Percentiles rank a stretch among this genome's conserved stretches.
Evolutionary conservation across 1,139 yeast species (phyloP).

Genomic region (Yarrowia galli): DNA sequence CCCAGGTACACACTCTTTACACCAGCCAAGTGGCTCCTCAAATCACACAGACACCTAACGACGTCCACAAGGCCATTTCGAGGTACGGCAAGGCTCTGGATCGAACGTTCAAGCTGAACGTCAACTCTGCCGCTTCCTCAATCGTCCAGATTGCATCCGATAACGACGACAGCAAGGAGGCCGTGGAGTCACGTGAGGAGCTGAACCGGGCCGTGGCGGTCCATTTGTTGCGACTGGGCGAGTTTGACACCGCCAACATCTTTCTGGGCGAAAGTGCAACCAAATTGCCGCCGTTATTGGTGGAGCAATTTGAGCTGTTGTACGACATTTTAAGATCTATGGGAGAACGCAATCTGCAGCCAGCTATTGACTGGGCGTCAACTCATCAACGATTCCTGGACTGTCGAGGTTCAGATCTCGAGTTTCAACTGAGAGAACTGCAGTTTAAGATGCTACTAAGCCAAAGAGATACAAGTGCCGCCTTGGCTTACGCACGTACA

Average conservation of each 20-base stretch:
- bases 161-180: constrained; percentile 26
- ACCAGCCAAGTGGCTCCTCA: not conserved
- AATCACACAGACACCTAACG: constrained; percentile 46
- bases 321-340: constrained; percentile 51
- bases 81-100: constrained; percentile 51
- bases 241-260: constrained; percentile 52
- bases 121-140: constrained; percentile 44
- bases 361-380: constrained; percentile 57
- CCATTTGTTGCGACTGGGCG: constrained; percentile 57
- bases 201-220: constrained; percentile 55
- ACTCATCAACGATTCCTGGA: constrained; percentile 47
- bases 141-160: constrained; percentile 35
- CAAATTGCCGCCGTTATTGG: constrained; percentile 47
- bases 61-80: constrained; percentile 47
- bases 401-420: constrained; percentile 55
- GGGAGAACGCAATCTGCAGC: constrained; percentile 48
- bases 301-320: constrained; percentile 52
- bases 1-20: constrained; percentile 14
- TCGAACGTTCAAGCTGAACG: constrained; percentile 47
- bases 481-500: constrained; percentile 63
- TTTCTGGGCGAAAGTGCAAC: constrained; percentile 51
- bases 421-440: constrained; percentile 69
- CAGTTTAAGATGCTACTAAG: constrained; percentile 56
- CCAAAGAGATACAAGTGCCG: constrained; percentile 47
- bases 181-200: constrained; percentile 38